Conservation (phyloP, 2,329 filamentous ascomycete species). For the Penicillium sclerotiorum region DNA sequence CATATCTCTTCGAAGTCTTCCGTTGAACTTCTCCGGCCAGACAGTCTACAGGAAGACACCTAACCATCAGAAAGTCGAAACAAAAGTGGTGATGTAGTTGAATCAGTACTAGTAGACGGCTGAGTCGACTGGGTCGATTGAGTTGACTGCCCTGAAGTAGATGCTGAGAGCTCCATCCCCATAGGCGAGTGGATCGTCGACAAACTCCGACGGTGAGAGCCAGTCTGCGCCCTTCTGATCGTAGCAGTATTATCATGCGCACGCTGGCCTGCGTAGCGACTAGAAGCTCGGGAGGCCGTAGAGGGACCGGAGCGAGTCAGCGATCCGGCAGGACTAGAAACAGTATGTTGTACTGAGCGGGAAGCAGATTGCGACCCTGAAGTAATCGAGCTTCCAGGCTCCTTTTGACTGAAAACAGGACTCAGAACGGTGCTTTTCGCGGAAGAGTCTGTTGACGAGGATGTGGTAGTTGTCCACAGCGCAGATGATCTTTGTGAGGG, state of each 20-base stretch:
- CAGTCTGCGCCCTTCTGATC: neutral
- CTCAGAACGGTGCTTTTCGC: neutral
- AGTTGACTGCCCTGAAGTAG: neutral
- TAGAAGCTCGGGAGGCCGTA: slow-evolving; percentile 9
- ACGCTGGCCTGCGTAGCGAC: slow-evolving; percentile 8
- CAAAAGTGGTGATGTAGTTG: slow-evolving; percentile 4
- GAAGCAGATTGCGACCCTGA: neutral
- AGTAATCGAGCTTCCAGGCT: neutral
- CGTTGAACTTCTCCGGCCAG: neutral
- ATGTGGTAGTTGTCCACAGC: slow-evolving; percentile 14
- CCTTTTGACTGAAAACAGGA: slow-evolving; percentile 1
- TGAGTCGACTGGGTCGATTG: no score
- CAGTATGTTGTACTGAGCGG: neutral
- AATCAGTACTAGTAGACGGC: no score
- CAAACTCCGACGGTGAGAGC: neutral
- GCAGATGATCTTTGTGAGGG: slow-evolving; percentile 14
- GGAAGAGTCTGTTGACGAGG: neutral
- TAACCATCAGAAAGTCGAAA: slow-evolving; percentile 10
- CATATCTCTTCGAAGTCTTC: neutral
- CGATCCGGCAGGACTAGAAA: neutral
- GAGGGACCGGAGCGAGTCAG: slow-evolving; percentile 2
- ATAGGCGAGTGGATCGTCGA: slow-evolving; percentile 3
- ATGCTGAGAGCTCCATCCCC: slow-evolving; percentile 3
- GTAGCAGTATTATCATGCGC: neutral
- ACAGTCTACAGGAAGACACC: neutral